These are phyloP conservation scores for Leccinum griseonigrum DNA, from an alignment of 1,284 basidiomycete genomes.

Conservation along the genomic window DNA sequence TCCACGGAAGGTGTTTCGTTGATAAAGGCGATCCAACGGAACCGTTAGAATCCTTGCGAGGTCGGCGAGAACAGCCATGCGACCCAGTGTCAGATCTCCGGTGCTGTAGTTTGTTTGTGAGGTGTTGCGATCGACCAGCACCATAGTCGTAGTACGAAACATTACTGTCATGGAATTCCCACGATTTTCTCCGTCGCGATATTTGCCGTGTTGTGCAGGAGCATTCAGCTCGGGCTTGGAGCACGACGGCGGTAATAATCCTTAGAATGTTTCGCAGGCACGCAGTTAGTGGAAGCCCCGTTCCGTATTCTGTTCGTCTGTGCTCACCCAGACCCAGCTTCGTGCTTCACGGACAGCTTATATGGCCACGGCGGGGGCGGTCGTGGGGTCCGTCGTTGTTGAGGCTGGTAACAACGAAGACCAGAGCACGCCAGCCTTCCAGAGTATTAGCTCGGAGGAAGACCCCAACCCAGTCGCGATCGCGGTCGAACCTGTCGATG, in stretches of 20 bases:
- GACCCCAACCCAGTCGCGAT: background rate
- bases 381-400: slow-evolving; percentile 14
- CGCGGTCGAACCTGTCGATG: slow-evolving; percentile 6
- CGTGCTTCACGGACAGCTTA: slow-evolving; percentile 25
- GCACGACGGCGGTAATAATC: slow-evolving; percentile 1
- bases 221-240: background rate
- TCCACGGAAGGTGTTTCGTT: no score
- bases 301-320: background rate
- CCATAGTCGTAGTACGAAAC: no score
- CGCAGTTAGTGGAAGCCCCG: slow-evolving; percentile 17
- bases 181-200: slow-evolving; percentile 18
- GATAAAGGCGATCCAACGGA: no score
- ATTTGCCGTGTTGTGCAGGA: slow-evolving; percentile 1
- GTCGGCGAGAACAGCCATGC: no score
- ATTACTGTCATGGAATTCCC: slow-evolving; percentile 3
- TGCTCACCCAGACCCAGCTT: slow-evolving; percentile 16
- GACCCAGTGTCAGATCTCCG: no score
- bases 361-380: slow-evolving; percentile 15
- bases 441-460: background rate
- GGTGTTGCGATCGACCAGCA: no score
- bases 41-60: no score
- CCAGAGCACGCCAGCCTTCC: background rate
- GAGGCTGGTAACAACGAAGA: slow-evolving; percentile 10
- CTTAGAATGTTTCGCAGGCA: slow-evolving; percentile 24
- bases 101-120: no score